phyloP scores from a whole-genome alignment of 2,329 filamentous ascomycete species.

The Fusarium illudens region DNA sequence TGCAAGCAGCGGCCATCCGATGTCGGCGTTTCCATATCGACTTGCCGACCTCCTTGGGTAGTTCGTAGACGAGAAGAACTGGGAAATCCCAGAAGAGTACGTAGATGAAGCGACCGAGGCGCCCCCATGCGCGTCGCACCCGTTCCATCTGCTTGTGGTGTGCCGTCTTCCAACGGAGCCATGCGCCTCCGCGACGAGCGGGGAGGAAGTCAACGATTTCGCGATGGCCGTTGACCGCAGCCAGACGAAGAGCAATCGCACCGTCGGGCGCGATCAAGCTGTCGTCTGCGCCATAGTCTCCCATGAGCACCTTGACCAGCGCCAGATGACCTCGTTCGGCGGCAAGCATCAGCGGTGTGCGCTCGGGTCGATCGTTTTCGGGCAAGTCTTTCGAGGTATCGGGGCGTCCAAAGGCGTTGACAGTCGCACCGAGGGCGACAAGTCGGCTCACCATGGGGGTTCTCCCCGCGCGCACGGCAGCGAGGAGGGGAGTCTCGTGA shows the following conservation, averaged over 20 bases:
- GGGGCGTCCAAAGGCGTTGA: constrained; percentile 41
- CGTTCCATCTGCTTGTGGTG: constrained; percentile 44
- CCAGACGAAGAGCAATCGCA: constrained; percentile 55
- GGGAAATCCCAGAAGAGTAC: constrained; percentile 46
- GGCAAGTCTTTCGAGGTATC: background rate
- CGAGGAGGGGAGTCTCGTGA: constrained; percentile 49
- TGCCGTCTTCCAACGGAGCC: constrained; percentile 48
- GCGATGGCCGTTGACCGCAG: constrained; percentile 51
- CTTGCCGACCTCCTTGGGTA: constrained; percentile 34
- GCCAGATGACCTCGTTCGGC: constrained; percentile 51
- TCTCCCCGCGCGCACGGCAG: constrained; percentile 45
- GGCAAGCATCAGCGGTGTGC: constrained; percentile 57
- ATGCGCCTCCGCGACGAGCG: constrained; percentile 49
- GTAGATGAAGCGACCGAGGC: constrained; percentile 37
- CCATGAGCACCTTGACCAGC: constrained; percentile 52
- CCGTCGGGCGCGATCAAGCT: constrained; percentile 55
- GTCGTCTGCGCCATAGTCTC: constrained; percentile 54
- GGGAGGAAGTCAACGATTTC: constrained; percentile 57
- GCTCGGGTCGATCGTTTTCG: constrained; percentile 15
- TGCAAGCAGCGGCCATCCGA: constrained; percentile 44
- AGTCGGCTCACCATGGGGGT: constrained; percentile 47
- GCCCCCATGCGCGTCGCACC: constrained; percentile 31
- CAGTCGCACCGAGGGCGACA: constrained; percentile 47
- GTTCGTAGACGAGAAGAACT: constrained; percentile 40
- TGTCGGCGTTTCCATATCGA: constrained; percentile 39